phyloP scores from a whole-genome alignment of 352 stramenopile genomes.

The Pilasporangium apinafurcum region DNA sequence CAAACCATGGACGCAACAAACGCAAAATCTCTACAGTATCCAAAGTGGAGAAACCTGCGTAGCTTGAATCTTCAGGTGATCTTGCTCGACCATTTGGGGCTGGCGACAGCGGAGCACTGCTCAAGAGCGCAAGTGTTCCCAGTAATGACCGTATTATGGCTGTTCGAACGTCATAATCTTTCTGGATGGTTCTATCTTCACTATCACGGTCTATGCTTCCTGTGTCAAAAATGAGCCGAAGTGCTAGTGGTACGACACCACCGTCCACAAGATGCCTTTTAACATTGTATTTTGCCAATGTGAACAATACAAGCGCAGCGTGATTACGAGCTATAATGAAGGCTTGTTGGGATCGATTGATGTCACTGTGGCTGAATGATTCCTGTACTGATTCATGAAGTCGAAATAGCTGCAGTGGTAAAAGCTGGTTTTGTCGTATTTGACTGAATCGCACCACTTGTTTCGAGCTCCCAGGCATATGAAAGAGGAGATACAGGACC shows the following conservation, averaged over 20 bases:
- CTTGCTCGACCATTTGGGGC: neutral
- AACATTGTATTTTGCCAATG: conserved; percentile 22
- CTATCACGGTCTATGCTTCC: conserved; percentile 1
- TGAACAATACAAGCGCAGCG: conserved; percentile 21
- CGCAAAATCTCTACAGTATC: conserved; percentile 1
- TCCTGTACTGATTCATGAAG: conserved; percentile 7
- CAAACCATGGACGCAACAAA: neutral
- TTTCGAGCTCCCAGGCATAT: conserved; percentile 2
- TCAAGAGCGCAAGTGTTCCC: conserved; percentile 15
- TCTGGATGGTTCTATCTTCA: neutral
- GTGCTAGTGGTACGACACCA: conserved; percentile 1
- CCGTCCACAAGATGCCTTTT: conserved; percentile 11
- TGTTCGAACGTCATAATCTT: conserved; percentile 2
- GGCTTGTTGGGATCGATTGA: neutral
- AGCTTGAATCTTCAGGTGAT: neutral
- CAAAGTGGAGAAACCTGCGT: neutral
- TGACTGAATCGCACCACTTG: conserved; percentile 19
- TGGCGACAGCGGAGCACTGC: too few relatives aligned
- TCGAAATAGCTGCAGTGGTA: conserved; percentile 16
- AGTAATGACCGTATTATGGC: conserved; percentile 18
- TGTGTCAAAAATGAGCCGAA: conserved; percentile 1
- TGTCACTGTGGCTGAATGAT: neutral
- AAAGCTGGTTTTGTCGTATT: conserved; percentile 9
- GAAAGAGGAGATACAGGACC: conserved; percentile 15
- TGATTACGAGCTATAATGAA: conserved; percentile 2